phyloP scores from a whole-genome alignment of 2,329 filamentous ascomycete genomes.

The Sclerotinia sclerotiorum region DNA sequence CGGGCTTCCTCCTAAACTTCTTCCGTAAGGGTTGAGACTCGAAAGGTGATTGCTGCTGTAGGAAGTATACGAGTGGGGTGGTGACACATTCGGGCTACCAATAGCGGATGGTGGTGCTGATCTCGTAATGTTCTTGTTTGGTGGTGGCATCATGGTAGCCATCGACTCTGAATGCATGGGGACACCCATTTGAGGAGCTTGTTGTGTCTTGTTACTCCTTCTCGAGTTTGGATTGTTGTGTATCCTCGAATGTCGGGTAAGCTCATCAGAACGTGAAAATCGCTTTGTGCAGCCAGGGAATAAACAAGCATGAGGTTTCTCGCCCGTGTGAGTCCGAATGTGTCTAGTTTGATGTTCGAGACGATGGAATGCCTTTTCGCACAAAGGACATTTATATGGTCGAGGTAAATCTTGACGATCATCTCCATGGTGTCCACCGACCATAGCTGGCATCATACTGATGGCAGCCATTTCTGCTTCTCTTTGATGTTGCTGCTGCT shows the following conservation, averaged over 20 bases:
- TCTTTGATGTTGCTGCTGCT: conserved; percentile 37
- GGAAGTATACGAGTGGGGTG: conserved; percentile 82
- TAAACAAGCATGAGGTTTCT: conserved; percentile 96
- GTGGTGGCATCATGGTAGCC: conserved; percentile 74
- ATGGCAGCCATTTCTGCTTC: conserved; percentile 55
- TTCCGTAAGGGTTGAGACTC: conserved; percentile 51
- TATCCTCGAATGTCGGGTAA: conserved; percentile 95
- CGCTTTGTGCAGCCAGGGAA: conserved; percentile 96
- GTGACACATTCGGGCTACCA: conserved; percentile 92
- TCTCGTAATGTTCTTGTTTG: conserved; percentile 76
- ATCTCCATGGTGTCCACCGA: conserved; percentile 40
- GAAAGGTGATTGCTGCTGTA: conserved; percentile 57
- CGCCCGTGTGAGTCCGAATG: conserved; percentile 95
- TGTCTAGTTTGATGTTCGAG: conserved; percentile 90
- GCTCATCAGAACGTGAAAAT: conserved; percentile 93
- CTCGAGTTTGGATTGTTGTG: conserved; percentile 99
- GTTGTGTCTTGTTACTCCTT: conserved; percentile 78
- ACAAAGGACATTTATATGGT: conserved; percentile 97
- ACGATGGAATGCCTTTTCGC: conserved; percentile 97
- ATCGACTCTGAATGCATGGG: conserved; percentile 52
- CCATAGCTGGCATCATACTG: conserved; percentile 40
- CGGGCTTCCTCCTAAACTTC: conserved; percentile 46
- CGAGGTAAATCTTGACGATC: conserved; percentile 72
- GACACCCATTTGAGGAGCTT: conserved; percentile 48
- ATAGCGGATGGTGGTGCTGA: conserved; percentile 85